Base-by-base conservation (phyloP, 495 filamentous ascomycete genomes). In the Acidomyces sp. region DNA sequence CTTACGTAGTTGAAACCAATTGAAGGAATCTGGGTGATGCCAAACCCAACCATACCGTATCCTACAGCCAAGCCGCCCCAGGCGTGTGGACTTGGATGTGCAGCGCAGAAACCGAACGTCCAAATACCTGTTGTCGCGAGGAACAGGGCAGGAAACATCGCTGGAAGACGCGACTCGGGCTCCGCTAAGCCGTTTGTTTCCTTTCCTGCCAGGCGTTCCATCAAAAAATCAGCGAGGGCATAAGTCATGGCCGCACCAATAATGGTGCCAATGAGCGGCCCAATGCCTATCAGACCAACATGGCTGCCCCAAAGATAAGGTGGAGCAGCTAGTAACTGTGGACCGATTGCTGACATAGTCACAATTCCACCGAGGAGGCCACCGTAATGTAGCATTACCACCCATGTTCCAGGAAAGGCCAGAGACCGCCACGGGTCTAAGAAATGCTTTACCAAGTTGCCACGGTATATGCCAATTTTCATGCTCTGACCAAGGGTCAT, bases 1-100 rank as follows among this genome's bases (percentile, higher is more conserved):
- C 45, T 48, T 41, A 48, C 45, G 39, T 58, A 58, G 43, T 52
- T 58, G 46, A 58, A 54, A 10, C 55, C 55, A 6, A 58, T 48
- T 3, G 53, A 56, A 10, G 55, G 55, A 6, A 52, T 51, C 42
- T 55, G 53, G 45, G 51, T 58, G 17, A 55, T 41, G 3, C 53
- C 55, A 28, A 53, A 53, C 0, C 46, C 39, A 12, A 55, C 18
- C 55, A 55, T 58, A 22, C 51, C 51, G 15, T 39, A 41, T 3
- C 47, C 52, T 27, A 57, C 45, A 22, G 48, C 32, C 25, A 57
- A 30, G 4, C 55, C 55, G 3, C 47, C 55, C 55, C 52, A 57
- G 3, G 37, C 39, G 19, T 37, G 52, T 1, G 41, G 42, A n/a
- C 38, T 34, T 1, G 52, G 52, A 38, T 57, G 40, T 4, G 41